Evolutionary conservation across 768 basidiomycete species (phyloP), one percentile per base, ranked within the genome.

Genomic region (Suillus subalutaceus): DNA sequence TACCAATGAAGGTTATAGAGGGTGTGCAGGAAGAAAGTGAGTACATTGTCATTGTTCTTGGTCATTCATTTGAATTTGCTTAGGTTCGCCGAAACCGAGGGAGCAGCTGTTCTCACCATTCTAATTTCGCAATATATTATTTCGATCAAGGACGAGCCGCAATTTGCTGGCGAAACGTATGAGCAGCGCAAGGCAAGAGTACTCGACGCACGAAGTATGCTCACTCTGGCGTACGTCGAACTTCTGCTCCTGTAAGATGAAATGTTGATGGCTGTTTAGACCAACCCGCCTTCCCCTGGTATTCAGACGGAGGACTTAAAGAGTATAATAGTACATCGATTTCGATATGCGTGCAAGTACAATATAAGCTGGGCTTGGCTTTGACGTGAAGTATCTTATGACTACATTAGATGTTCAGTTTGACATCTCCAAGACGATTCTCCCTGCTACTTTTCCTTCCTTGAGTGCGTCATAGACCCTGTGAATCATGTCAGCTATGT

Each of bases 31-130:
- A 50, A 75, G 82, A 64, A 80, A 79, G 83, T 82, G 72, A 20
- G 69, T 60, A 23, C 10, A 8, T 62, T 52, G 37, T 3, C 16
- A 44, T 46, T 52, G 5, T 30, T 23, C 44, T 37, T 63, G 18
- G 12, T 52, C 48, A 23, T 53, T n/a, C 7, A 55, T 52, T n/a
- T 52, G 23, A 40, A 35, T 32, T 35, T 57, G n/a, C 65, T 9
- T 62, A 85, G 83, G 68, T 86, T 85, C 71, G 80, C 79, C n/a
- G 86, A 87, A 72, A 84, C 82, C 1, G 84, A 86, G 72, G 83
- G 77, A 35, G 77, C 86, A 53, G 85, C 82, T 6, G 79, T 83
- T 53, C 74, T 88, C n/a, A 82, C 84, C 18, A 78, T 83, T 73
- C 70, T 88, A 41, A 71, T 87, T 18, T 76, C 77, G 9, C 75